Conservation (phyloP, 306 rosid genomes). For the Acacia melanoxylon region DNA sequence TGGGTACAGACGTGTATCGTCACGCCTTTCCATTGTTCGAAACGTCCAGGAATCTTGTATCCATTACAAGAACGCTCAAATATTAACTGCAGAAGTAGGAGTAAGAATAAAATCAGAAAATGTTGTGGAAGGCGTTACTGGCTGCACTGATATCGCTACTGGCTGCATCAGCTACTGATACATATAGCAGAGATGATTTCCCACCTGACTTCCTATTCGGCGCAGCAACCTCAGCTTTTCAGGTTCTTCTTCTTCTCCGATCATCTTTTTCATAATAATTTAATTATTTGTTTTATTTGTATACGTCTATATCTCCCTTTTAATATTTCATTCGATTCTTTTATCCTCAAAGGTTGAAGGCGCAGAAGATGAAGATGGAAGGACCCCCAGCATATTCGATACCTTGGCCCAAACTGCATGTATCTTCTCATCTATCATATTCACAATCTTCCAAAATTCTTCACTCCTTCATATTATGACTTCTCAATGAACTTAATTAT, state of each 20-base stretch:
- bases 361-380: slow-evolving; percentile 9
- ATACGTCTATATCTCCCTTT: background rate
- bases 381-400: slow-evolving; percentile 41
- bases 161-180: slow-evolving; percentile 14
- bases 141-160: background rate
- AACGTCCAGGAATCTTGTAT: too few relatives aligned
- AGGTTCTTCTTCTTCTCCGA: slow-evolving; percentile 40
- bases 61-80: background rate
- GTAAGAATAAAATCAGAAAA: background rate
- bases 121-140: background rate
- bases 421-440: background rate
- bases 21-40: too few relatives aligned
- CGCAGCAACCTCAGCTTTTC: slow-evolving; percentile 65
- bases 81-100: background rate
- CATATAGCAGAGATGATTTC: slow-evolving; percentile 51
- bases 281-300: background rate
- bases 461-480: background rate
- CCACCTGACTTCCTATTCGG: slow-evolving; percentile 69
- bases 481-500: background rate
- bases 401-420: slow-evolving; percentile 26
- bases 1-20: too few relatives aligned
- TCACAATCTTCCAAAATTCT: background rate
- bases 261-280: background rate
- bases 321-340: background rate
- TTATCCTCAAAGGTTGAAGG: slow-evolving; percentile 22